phyloP scores from a whole-genome alignment of 2,329 filamentous ascomycete species.

The Nannizziopsis barbatae region DNA sequence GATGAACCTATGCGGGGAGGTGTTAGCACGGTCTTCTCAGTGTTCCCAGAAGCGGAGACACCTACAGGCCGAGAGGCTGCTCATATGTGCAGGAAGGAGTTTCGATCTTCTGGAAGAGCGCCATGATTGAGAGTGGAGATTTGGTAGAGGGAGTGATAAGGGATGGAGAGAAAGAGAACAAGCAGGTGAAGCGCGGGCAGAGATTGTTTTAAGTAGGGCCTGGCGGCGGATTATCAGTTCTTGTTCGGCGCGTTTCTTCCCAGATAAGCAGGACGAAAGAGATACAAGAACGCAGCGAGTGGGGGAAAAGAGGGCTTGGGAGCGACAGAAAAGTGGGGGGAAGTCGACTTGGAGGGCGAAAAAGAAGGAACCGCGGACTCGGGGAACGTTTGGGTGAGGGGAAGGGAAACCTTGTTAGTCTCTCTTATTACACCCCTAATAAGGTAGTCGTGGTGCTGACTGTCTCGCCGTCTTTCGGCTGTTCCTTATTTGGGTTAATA shows the following conservation, averaged over 20 bases:
- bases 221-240: neutral
- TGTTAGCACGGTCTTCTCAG: neutral
- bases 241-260: neutral
- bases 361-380: no score
- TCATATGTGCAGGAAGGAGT: slow-evolving; percentile 33
- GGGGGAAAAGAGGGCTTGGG: no score
- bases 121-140: slow-evolving; percentile 23
- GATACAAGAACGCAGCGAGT: no score
- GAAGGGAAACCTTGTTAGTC: no score
- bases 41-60: neutral
- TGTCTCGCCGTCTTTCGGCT: no score
- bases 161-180: neutral
- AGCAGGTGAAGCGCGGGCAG: slow-evolving; percentile 10
- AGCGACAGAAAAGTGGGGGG: no score
- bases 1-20: slow-evolving; percentile 34
- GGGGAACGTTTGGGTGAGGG: no score
- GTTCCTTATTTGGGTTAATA: no score
- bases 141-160: neutral
- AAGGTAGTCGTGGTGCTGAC: no score
- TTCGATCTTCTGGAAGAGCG: slow-evolving; percentile 30
- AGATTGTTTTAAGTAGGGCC: no score
- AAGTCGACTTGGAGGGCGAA: no score
- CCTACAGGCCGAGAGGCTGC: slow-evolving; percentile 33
- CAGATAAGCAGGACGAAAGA: neutral
- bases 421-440: no score